Conservation (phyloP, 192 early-diverging fungal species). For the Coemansia sp. region DNA sequence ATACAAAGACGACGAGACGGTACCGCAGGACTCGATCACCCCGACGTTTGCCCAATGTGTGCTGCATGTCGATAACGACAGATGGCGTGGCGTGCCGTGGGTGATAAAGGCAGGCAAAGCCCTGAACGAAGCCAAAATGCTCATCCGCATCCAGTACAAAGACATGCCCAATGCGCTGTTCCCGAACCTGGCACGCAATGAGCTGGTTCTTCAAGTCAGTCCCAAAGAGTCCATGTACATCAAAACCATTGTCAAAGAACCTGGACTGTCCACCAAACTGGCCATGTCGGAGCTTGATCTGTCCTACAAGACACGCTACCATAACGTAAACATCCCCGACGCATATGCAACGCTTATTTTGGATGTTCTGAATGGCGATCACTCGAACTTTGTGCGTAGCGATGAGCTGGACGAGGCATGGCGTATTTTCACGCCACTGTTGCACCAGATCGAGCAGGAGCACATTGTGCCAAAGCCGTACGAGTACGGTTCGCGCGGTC, state of each 20-base stretch:
- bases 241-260: constrained; percentile 95
- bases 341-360: constrained; percentile 95
- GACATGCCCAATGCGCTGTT: constrained; percentile 86
- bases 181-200: constrained; percentile 79
- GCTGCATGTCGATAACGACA: constrained; percentile 89
- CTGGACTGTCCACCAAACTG: constrained; percentile 81
- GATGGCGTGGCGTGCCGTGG: constrained; percentile 78
- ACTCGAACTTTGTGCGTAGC: constrained; percentile 92
- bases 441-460: constrained; percentile 81
- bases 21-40: constrained; percentile 81
- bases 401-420: constrained; percentile 95
- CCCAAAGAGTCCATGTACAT: constrained; percentile 97
- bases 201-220: constrained; percentile 93
- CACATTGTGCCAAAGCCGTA: constrained; percentile 72
- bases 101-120: constrained; percentile 86
- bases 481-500: constrained; percentile 82
- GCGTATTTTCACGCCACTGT: constrained; percentile 95
- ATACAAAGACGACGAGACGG: constrained; percentile 89
- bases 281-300: constrained; percentile 92
- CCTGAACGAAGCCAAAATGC: constrained; percentile 88
- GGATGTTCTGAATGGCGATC: constrained; percentile 88
- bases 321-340: constrained; percentile 88
- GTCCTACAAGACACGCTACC: constrained; percentile 87
- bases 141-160: constrained; percentile 95
- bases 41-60: constrained; percentile 91